Conservation (phyloP, 2,329 filamentous ascomycete genomes). For the Alternaria sp. region DNA sequence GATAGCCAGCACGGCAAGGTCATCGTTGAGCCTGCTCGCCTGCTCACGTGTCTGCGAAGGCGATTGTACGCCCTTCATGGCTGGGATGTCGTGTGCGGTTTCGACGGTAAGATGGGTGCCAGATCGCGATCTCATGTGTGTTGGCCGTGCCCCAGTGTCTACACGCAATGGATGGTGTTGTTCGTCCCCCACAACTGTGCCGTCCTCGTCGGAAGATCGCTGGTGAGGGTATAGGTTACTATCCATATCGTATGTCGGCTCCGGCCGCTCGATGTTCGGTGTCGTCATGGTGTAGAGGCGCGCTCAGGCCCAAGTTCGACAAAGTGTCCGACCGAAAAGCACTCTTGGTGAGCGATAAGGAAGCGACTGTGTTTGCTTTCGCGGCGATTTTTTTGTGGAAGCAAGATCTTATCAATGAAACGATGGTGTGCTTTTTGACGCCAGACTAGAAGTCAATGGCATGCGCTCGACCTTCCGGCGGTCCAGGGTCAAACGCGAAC, state of each 20-base stretch:
- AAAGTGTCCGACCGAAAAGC: conserved; percentile 1
- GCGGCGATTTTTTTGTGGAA: neutral
- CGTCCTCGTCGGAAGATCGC: conserved; percentile 50
- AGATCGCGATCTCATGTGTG: conserved; percentile 35
- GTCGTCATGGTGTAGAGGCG: conserved; percentile 43
- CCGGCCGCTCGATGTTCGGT: conserved; percentile 45
- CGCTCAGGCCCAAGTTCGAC: conserved; percentile 3
- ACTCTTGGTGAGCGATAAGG: neutral
- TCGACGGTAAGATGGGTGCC: conserved; percentile 59
- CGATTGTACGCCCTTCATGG: conserved; percentile 52
- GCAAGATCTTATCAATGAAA: neutral
- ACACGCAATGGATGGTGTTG: conserved; percentile 33
- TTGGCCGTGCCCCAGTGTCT: conserved; percentile 18
- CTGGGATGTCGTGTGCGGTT: conserved; percentile 50
- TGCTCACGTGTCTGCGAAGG: conserved; percentile 67
- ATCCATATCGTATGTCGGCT: conserved; percentile 49
- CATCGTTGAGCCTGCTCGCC: conserved; percentile 69
- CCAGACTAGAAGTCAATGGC: conserved; percentile 9
- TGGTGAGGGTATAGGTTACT: conserved; percentile 35
- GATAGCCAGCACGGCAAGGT: conserved; percentile 69
- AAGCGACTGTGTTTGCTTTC: conserved; percentile 3
- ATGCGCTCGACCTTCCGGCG: conserved; percentile 5
- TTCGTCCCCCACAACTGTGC: conserved; percentile 49
- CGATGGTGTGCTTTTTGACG: conserved; percentile 1
- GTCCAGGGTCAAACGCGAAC: conserved; percentile 5